phyloP scores from a whole-genome alignment of 371 early-diverging fungal genomes.

The Lichtheimia corymbifera region DNA sequence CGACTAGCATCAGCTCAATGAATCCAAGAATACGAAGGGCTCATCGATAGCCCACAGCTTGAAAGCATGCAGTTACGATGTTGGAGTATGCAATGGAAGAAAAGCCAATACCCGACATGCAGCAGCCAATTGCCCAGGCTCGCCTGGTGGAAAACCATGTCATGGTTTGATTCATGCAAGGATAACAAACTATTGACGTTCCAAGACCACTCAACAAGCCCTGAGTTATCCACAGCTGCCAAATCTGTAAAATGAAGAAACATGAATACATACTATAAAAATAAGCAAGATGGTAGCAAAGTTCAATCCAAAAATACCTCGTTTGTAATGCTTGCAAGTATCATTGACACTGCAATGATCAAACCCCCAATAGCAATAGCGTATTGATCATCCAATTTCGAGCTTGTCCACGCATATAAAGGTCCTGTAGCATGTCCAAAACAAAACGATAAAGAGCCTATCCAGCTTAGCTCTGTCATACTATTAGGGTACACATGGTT shows the following conservation, averaged over 20 bases:
- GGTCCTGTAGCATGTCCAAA: constrained; percentile 37
- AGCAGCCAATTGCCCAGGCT: constrained; percentile 17
- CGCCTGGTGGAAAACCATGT: too few relatives aligned
- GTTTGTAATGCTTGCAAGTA: constrained; percentile 17
- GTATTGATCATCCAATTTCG: constrained; percentile 16
- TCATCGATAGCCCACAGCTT: constrained; percentile 59
- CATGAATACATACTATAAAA: too few relatives aligned
- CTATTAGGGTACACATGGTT: constrained; percentile 28
- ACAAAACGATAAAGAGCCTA: constrained; percentile 38
- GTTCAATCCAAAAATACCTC: constrained; percentile 2
- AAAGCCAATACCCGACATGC: constrained; percentile 61
- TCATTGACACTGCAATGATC: constrained; percentile 22
- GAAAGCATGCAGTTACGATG: constrained; percentile 51
- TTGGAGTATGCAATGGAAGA: constrained; percentile 68
- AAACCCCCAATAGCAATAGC: constrained; percentile 26
- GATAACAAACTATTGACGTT: constrained; percentile 9
- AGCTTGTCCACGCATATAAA: constrained; percentile 45
- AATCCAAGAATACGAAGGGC: constrained; percentile 57
- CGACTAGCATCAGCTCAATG: constrained; percentile 31
- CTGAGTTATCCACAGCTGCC: constrained; percentile 27
- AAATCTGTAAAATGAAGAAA: constrained; percentile 11
- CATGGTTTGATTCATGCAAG: constrained; percentile 10
- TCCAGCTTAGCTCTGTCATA: constrained; percentile 39
- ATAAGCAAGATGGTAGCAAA: too few relatives aligned
- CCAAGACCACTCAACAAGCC: constrained; percentile 23